Evolutionary conservation across 2,329 filamentous ascomycete genomes (phyloP).

Genomic region (Penicillium carneum): DNA sequence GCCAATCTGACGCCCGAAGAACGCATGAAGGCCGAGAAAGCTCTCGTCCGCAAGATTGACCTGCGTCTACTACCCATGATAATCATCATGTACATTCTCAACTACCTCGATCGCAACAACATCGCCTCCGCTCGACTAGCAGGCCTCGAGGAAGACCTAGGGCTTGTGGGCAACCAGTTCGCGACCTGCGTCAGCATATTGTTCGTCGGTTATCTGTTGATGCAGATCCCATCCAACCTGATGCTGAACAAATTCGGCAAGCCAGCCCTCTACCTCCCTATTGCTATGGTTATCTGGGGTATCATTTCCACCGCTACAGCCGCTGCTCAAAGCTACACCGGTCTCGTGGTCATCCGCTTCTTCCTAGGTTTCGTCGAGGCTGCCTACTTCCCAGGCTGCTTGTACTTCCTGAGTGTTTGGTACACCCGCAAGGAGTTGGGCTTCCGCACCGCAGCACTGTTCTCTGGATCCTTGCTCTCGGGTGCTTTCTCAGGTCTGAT

Average conservation of each 20-base stretch:
- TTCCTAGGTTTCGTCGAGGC: slow-evolving; percentile 54
- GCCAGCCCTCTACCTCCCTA: slow-evolving; percentile 60
- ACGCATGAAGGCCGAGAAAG: slow-evolving; percentile 62
- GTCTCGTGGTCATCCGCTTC: slow-evolving; percentile 55
- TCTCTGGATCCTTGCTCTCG: slow-evolving; percentile 71
- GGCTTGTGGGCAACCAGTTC: slow-evolving; percentile 29
- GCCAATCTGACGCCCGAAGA: slow-evolving; percentile 60
- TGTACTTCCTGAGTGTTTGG: slow-evolving; percentile 46
- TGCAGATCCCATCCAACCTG: slow-evolving; percentile 64
- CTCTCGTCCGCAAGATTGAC: slow-evolving; percentile 74
- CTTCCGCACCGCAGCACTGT: slow-evolving; percentile 57
- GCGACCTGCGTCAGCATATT: slow-evolving; percentile 52
- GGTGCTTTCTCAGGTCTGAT: slow-evolving; percentile 75
- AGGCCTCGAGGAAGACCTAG: slow-evolving; percentile 43
- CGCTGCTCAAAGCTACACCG: slow-evolving; percentile 57
- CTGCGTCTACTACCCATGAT: slow-evolving; percentile 71
- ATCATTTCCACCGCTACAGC: slow-evolving; percentile 60
- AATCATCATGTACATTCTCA: slow-evolving; percentile 78
- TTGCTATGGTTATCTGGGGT: slow-evolving; percentile 67
- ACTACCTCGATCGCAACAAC: slow-evolving; percentile 71
- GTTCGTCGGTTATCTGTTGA: slow-evolving; percentile 67
- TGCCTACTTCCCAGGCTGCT: slow-evolving; percentile 50
- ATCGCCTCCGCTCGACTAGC: slow-evolving; percentile 52
- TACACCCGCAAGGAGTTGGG: slow-evolving; percentile 40
- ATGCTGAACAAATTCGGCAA: slow-evolving; percentile 60